Percentiles rank a stretch among this genome's conserved stretches.
phyloP scores from a whole-genome alignment of 306 rosid genomes.

The Acmispon strigosus region DNA sequence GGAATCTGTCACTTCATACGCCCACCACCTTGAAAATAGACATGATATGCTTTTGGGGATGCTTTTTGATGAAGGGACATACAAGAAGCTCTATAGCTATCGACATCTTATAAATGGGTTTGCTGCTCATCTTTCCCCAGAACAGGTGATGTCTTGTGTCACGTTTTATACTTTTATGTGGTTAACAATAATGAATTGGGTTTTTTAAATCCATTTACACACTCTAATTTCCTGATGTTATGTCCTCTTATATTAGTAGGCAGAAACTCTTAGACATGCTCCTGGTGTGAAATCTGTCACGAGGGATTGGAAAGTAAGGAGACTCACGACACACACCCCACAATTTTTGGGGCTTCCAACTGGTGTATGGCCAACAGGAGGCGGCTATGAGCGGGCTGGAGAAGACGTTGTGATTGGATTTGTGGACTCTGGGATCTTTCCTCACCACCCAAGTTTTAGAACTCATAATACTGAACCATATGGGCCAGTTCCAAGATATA shows the following conservation, averaged over 20 bases:
- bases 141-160: slow-evolving; percentile 68
- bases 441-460: slow-evolving; percentile 89
- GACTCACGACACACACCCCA: slow-evolving; percentile 94
- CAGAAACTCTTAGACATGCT: slow-evolving; percentile 74
- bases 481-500: slow-evolving; percentile 76
- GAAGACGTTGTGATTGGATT: slow-evolving; percentile 94
- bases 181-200: background rate
- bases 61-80: slow-evolving; percentile 78
- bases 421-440: slow-evolving; percentile 94
- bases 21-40: slow-evolving; percentile 77
- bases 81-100: slow-evolving; percentile 82
- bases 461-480: slow-evolving; percentile 64
- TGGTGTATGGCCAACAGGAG: slow-evolving; percentile 98
- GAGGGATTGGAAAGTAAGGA: slow-evolving; percentile 94
- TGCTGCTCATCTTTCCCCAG: slow-evolving; percentile 79
- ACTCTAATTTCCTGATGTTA: slow-evolving; percentile 27
- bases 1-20: slow-evolving; percentile 71
- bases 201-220: slow-evolving; percentile 19
- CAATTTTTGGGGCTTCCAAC: slow-evolving; percentile 98
- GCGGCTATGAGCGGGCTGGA: slow-evolving; percentile 93
- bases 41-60: slow-evolving; percentile 94
- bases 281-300: slow-evolving; percentile 87
- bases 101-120: slow-evolving; percentile 94
- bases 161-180: background rate
- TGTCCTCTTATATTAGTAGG: slow-evolving; percentile 70